These are phyloP conservation scores for Suillus variegatus DNA, from an alignment of 768 basidiomycete species.

Conservation along the genomic window DNA sequence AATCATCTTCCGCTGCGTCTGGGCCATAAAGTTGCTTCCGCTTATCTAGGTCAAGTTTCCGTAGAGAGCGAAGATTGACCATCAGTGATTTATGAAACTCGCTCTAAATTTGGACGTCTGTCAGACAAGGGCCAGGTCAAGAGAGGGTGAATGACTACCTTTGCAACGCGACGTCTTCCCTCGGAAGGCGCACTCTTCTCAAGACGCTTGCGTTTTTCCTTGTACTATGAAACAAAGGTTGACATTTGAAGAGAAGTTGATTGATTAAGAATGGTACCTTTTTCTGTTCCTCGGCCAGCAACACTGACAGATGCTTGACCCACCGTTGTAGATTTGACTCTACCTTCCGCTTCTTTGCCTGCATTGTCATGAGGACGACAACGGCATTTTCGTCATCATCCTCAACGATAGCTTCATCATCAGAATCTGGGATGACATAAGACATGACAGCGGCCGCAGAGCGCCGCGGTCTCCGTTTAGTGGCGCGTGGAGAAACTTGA, in stretches of 20 bases:
- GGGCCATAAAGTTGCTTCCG: slow-evolving; percentile 44
- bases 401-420: slow-evolving; percentile 58
- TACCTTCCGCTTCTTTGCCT: slow-evolving; percentile 37
- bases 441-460: slow-evolving; percentile 53
- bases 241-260: slow-evolving; percentile 4
- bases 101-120: slow-evolving; percentile 40
- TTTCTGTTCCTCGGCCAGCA: slow-evolving; percentile 66
- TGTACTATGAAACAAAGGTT: slow-evolving; percentile 44
- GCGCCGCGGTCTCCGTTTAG: slow-evolving; percentile 61
- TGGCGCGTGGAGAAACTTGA: slow-evolving; percentile 22
- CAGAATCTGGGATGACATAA: slow-evolving; percentile 69
- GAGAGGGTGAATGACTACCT: slow-evolving; percentile 42
- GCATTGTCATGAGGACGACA: slow-evolving; percentile 29
- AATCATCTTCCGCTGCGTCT: slow-evolving; percentile 38
- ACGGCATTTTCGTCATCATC: slow-evolving; percentile 38
- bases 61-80: slow-evolving; percentile 57
- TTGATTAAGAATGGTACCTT: slow-evolving; percentile 47
- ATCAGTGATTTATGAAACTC: slow-evolving; percentile 69
- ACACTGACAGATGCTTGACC: slow-evolving; percentile 62
- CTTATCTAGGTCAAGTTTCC: slow-evolving; percentile 57
- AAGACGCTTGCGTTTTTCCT: slow-evolving; percentile 57
- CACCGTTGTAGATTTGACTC: slow-evolving; percentile 59
- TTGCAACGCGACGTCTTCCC: slow-evolving; percentile 52
- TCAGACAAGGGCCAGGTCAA: slow-evolving; percentile 5
- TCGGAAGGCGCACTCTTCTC: slow-evolving; percentile 47